Evolutionary conservation across 805 yeast species (phyloP), one percentile per base, ranked within the genome.

Genomic region (Candida sonorensis): DNA sequence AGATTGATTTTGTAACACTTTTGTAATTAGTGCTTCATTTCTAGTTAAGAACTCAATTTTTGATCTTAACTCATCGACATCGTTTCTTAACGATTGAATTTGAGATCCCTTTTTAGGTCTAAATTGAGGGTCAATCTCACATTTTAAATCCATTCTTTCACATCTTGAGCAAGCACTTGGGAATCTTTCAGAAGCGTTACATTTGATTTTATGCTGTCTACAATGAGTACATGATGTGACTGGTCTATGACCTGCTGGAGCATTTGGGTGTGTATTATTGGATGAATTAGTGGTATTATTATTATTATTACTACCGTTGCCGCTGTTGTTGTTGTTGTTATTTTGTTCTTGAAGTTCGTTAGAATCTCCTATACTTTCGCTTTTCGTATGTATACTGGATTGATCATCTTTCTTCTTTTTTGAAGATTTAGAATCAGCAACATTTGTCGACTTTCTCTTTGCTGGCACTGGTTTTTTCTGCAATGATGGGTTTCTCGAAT

Each of bases 201-300:
- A 88, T 52, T 81, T 82, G 55, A 88, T 86, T 57, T 88, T 88
- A 55, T 87, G 96, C 53, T 88, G 96, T 31, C 97, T 74, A 52
- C 97, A 88, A 53, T 86, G 92, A 0, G 95, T 84, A 53, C 97
- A 88, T 3, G 95, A 81, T 0, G 95, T 85, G 2, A 87, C 94
- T 0, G 95, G 95, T 35, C 96, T 62, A 48, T 83, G 90, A 2
- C 80, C 78, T 0, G 74, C 67, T 12, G 53, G 47, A 20, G 36
- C 41, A 20, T 40, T 39, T 31, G 45, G 30, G 24, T 12, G 34
- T 23, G 26, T 4, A 16, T 18, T 16, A 13, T n/a, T 19, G 23
- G 27, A 10, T 23, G 27, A 12, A 21, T 33, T 25, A 15, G 18
- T 14, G 9, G 18, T 18, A 14, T 7, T n/a, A n/a, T n/a, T n/a